Evolutionary conservation across 208 protist genomes (phyloP).

Genomic region (Leishmania turanica): DNA sequence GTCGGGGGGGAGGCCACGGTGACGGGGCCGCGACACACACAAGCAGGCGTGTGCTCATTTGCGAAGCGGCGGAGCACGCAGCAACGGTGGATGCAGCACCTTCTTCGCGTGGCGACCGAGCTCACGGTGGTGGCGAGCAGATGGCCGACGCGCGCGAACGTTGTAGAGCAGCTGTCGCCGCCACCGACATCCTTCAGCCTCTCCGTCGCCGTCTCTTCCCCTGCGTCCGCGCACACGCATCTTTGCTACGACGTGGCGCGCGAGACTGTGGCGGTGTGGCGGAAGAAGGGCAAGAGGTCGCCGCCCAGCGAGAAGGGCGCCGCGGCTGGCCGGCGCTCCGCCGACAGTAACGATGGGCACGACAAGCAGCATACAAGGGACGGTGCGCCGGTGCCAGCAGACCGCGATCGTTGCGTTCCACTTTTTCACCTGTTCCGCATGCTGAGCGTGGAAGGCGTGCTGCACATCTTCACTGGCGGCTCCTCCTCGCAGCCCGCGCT

Average conservation of each 20-base stretch:
- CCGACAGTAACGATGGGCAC: background rate
- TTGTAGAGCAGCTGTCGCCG: background rate
- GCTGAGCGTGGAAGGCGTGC: conserved; percentile 11
- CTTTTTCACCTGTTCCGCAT: conserved; percentile 21
- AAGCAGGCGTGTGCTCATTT: background rate
- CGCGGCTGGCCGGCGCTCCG: background rate
- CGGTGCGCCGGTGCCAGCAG: background rate
- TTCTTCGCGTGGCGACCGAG: conserved; percentile 10
- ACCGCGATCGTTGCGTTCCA: background rate
- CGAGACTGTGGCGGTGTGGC: background rate
- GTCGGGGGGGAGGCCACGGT: background rate
- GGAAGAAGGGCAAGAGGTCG: background rate
- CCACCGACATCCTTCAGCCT: conserved; percentile 16
- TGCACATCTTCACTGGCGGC: conserved; percentile 6
- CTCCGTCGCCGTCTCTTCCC: conserved; percentile 17
- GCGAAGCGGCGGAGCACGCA: background rate
- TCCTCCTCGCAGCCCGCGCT: background rate
- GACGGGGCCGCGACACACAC: background rate
- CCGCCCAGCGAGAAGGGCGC: background rate
- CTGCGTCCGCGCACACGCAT: conserved; percentile 10
- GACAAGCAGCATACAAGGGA: background rate
- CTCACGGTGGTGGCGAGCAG: background rate
- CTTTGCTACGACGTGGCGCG: conserved; percentile 18
- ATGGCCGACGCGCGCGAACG: background rate
- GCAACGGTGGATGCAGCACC: conserved; percentile 3